A percentile compares a stretch with the other conserved stretches of the same genome.
Conservation (phyloP, 2,329 filamentous ascomycete genomes). For the Phoma herbarum region DNA sequence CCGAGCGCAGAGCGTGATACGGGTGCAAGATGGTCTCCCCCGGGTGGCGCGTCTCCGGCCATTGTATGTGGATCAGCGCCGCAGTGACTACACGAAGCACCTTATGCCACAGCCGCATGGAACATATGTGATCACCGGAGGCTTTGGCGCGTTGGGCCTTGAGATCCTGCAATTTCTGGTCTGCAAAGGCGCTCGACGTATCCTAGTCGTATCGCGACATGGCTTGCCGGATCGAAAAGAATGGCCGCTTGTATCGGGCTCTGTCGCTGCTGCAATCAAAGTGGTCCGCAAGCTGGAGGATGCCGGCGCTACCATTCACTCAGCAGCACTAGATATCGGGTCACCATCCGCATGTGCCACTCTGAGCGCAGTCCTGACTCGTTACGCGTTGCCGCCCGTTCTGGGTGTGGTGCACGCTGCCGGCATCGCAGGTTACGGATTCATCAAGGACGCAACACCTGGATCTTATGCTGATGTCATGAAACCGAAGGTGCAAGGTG, state of each 20-base stretch:
- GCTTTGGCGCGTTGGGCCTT: constrained; percentile 54
- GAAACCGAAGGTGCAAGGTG: constrained; percentile 41
- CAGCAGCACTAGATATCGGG: constrained; percentile 50
- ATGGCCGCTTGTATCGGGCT: constrained; percentile 34
- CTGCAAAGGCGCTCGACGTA: constrained; percentile 53
- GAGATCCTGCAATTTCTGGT: constrained; percentile 50
- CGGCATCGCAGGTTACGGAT: constrained; percentile 51
- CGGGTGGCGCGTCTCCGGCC: constrained; percentile 44
- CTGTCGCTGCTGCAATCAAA: constrained; percentile 21
- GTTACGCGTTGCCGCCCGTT: constrained; percentile 51
- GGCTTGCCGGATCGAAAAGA: constrained; percentile 46
- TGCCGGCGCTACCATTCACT: constrained; percentile 44
- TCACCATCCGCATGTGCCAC: constrained; percentile 26
- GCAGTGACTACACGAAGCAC: constrained; percentile 14
- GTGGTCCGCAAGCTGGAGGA: constrained; percentile 31
- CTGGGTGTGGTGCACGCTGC: constrained; percentile 55
- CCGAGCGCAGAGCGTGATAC: constrained; percentile 48
- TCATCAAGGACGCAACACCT: constrained; percentile 45
- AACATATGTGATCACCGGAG: constrained; percentile 57
- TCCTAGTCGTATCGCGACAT: constrained; percentile 54
- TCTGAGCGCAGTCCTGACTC: constrained; percentile 40
- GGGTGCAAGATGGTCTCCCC: constrained; percentile 51
- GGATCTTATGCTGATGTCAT: constrained; percentile 46
- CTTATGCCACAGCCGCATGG: constrained; percentile 46
- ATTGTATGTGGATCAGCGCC: constrained; percentile 27